Base-by-base conservation (phyloP, 768 basidiomycete species). In the Hortiboletus flavorubellus region DNA sequence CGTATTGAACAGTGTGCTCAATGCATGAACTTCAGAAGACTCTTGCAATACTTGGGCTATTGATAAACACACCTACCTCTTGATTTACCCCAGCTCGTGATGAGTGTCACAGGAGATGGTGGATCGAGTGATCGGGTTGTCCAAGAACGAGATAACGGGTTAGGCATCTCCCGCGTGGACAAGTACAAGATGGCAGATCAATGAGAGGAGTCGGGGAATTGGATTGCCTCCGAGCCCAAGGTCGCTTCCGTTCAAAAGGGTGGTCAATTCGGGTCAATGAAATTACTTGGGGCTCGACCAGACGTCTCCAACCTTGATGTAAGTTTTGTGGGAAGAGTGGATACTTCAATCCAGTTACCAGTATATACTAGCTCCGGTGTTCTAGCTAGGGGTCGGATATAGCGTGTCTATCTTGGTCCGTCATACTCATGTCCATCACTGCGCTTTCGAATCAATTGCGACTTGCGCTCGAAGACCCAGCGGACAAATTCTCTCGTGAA, bases 361-460 rank as follows among this genome's bases (percentile, higher is more conserved):
- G 21, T 21, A 21, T 21, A 31, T 35, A 40, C 5, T 26, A 26
- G 42, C 38, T 53, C 11, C 14, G 37, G 26, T 40, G 5, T 18
- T 37, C 29, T 18, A 48, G 38, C n/a, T 14, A 46, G 37, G 33
- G 30, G 47, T 40, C 2, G 8, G 23, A 29, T 56, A 21, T 33
- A 29, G 48, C 30, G 23, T 55, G 55, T 53, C 42, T 50, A 55
- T 42, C 12, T 62, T 53, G 33, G 53, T 58, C 50, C 21, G 21
- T 21, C 33, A 42, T 54, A 47, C 52, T 54, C 58, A 77, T 74
- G 68, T 69, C 65, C 59, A 65, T 72, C 71, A 75, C 62, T 39
- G 66, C 76, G 31, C 65, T 79, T 53, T 69, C 70, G 48, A 78
- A 77, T 62, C 81, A 84, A 56, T 72, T 89, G 45, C 83, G 85